Base-by-base conservation (phyloP, 1,139 yeast species). In the Hyphopichia buzzinii region DNA sequence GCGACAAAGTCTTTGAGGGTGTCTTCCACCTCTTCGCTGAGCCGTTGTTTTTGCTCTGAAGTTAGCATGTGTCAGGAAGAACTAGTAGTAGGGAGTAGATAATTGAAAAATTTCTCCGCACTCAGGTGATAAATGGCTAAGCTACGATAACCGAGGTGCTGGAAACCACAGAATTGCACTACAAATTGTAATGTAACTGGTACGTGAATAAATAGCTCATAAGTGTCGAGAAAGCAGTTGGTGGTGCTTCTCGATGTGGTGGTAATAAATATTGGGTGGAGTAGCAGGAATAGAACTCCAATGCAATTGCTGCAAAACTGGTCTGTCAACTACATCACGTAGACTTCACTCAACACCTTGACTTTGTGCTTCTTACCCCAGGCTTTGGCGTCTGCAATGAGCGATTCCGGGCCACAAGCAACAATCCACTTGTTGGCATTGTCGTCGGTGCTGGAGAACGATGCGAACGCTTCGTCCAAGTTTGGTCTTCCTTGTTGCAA, bases 321-420 rank as follows among this genome's bases (percentile, higher is more conserved):
- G n/a, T n/a, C n/a, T n/a, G n/a, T n/a, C n/a, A n/a, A n/a, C n/a
- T 44, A 66, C 58, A 64, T 57, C 25, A 55, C 62, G 39, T 62
- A 66, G n/a, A 47, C 34, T 41, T 81, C 88, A 14, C 72, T 63
- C 37, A 67, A 62, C 42, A 65, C 72, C 26, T 65, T 58, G 14
- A 72, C 59, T 7, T 59, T 57, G 22, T 62, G 52, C 1, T 42
- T 39, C 2, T 44, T 47, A 0, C 84, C 74, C 69, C 79, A 70
- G 1, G 30, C 36, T 32, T 57, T 47, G n/a, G 74, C 75, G 16
- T 77, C 80, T 2, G 44, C 29, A 14, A 81, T 75, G 40, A 86
- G 58, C 0, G 67, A 47, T 2, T 57, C 59, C 0, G 90, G 88
- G 0, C 95, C 95, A 60, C 94, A 84, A 0, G 86, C 77, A n/a